These are phyloP conservation scores for Ceratobasidium sp. DNA, from an alignment of 1,284 basidiomycete genomes.

Conservation along the genomic window DNA sequence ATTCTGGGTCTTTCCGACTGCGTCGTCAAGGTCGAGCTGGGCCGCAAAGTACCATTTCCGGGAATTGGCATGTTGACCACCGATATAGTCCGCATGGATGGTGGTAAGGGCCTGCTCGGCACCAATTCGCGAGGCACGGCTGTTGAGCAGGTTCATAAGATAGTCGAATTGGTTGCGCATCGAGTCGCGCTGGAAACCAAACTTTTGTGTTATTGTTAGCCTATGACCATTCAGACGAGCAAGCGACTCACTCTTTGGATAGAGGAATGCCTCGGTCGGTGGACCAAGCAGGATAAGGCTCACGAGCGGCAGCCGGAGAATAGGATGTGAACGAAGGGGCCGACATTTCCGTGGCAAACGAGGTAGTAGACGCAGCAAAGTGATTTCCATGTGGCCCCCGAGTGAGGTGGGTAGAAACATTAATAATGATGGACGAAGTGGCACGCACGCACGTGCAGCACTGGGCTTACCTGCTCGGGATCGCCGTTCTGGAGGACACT, in stretches of 20 bases:
- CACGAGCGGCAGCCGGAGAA: conserved; percentile 65
- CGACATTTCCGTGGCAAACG: conserved; percentile 60
- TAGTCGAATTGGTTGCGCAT: conserved; percentile 98
- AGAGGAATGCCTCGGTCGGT: conserved; percentile 93
- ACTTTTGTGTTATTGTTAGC: conserved; percentile 83
- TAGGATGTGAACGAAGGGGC: conserved; percentile 74
- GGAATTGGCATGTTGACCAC: conserved; percentile 96
- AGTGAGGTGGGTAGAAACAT: too few relatives aligned
- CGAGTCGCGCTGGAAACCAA: conserved; percentile 95
- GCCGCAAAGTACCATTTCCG: conserved; percentile 99
- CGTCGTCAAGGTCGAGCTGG: conserved; percentile 98
- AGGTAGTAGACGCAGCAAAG: conserved; percentile 42
- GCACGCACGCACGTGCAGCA: too few relatives aligned
- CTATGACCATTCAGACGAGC: not conserved
- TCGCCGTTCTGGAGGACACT: too few relatives aligned
- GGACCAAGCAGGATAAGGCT: conserved; percentile 95
- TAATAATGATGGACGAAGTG: too few relatives aligned
- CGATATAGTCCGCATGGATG: conserved; percentile 98
- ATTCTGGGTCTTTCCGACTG: conserved; percentile 93
- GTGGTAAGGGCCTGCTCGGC: conserved; percentile 95
- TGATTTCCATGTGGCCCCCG: conserved; percentile 38
- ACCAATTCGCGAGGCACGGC: conserved; percentile 96
- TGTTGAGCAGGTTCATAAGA: conserved; percentile 97
- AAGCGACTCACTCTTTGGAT: conserved; percentile 78
- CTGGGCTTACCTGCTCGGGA: too few relatives aligned